Base-by-base conservation (phyloP, 345 rosid species). In the rapeseed (Brassica napus) region DNA sequence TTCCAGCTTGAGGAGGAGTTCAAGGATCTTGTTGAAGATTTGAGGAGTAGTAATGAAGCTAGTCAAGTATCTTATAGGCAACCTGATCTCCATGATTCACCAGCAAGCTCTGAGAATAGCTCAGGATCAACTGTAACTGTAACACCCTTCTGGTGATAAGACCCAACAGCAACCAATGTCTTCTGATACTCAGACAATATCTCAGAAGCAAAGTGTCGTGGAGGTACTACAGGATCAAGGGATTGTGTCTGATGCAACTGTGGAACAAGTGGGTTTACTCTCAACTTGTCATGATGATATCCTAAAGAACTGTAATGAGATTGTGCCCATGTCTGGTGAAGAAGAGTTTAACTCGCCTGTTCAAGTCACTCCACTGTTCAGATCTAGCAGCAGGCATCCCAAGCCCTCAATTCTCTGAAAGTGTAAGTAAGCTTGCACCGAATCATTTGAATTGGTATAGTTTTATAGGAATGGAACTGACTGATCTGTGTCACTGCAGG, bases 311-410 rank as follows among this genome's bases (percentile, higher is more conserved):
- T 42, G 69, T 31, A 71, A 37, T 58, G 81, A 77, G 34, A 80
- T 76, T 86, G 90, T 85, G 74, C 81, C 91, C 63, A 82, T 79
- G 77, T 63, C 88, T 16, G 77, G 86, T 78, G 82, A 80, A 3
- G 72, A 75, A 79, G 98, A 86, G 74, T 93, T 89, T 71, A 84
- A 87, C 77, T 95, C 98, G 9, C 98, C 99, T 44, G 79, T 87
- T 77, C 97, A 89, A 68, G 93, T 91, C 61, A 95, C 97, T 47
- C 98, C 99, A 21, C 77, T 93, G 77, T 95, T 95, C 97, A 91
- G 97, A 86, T 89, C 99, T 95, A 82, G 98, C 98, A 77, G 99
- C 98, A 61, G 93, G 93, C 71, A 90, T 95, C 82, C 98, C 98
- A 79, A 95, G 96, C 74, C 99, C 98, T 78, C 91, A 88, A 69